phyloP scores from a whole-genome alignment of 2,329 filamentous ascomycete species.

The Botrytis squamosa region DNA sequence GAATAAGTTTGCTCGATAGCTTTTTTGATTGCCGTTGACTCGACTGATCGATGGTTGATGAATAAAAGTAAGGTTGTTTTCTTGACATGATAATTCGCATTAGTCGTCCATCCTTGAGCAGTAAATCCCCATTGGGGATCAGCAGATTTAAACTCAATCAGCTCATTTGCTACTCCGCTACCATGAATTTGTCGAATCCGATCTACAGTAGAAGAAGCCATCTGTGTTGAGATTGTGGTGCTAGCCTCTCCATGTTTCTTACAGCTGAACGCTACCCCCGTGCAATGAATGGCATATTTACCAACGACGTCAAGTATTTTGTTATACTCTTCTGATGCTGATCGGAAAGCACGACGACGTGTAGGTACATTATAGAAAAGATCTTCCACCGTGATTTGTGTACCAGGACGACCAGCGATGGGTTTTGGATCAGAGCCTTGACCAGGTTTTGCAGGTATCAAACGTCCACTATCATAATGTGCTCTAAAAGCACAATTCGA shows the following conservation, averaged over 20 bases:
- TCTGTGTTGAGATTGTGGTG: slow-evolving; percentile 75
- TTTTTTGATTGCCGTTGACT: slow-evolving; percentile 84
- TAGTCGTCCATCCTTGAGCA: slow-evolving; percentile 78
- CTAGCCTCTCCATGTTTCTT: slow-evolving; percentile 92
- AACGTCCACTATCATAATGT: slow-evolving; percentile 78
- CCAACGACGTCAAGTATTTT: slow-evolving; percentile 96
- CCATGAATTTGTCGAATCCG: slow-evolving; percentile 90
- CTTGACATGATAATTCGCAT: slow-evolving; percentile 93
- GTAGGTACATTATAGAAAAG: slow-evolving; percentile 96
- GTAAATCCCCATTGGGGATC: slow-evolving; percentile 83
- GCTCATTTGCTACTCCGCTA: slow-evolving; percentile 78
- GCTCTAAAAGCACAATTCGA: slow-evolving; percentile 89
- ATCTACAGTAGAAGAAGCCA: slow-evolving; percentile 70
- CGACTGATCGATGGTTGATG: slow-evolving; percentile 94
- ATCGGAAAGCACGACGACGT: slow-evolving; percentile 84
- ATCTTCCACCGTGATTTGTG: slow-evolving; percentile 94
- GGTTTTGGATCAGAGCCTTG: slow-evolving; percentile 83
- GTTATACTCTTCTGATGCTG: slow-evolving; percentile 89
- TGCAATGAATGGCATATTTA: slow-evolving; percentile 88
- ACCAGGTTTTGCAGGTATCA: slow-evolving; percentile 81
- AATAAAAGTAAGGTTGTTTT: slow-evolving; percentile 85
- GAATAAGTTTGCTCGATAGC: slow-evolving; percentile 88
- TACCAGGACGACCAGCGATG: slow-evolving; percentile 82
- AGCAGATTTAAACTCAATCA: slow-evolving; percentile 70
- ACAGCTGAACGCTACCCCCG: slow-evolving; percentile 90